Evolutionary conservation across 768 basidiomycete genomes (phyloP), one percentile per base, ranked within the genome.

Genomic region (Suillus fuscotomentosus): DNA sequence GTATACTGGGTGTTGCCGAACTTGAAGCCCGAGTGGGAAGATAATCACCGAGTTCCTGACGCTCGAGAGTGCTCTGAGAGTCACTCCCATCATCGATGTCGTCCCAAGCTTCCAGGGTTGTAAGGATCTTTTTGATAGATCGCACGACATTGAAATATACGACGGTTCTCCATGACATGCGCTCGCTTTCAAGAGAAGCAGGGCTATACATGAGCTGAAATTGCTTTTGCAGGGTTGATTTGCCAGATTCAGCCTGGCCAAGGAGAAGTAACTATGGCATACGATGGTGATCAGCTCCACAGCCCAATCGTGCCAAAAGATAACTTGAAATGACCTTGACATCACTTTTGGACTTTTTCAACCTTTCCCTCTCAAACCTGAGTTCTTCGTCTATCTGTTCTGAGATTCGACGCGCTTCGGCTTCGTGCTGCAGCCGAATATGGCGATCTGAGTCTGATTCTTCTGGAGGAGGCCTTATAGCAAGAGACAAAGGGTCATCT

Each of bases 311-410:
- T 63, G 5, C 15, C 53, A 20, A 59, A 5, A 5, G 14, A 5
- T 15, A 13, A 48, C 14, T 54, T 24, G 55, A 50, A 71, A 62
- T 57, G 50, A 89, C 92, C 82, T 90, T 90, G 66, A 94, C 91
- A 74, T 92, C 91, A 69, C 86, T 83, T 75, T 85, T 91, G 59
- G 80, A 84, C 72, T 82, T 86, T 75, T 84, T 88, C 63, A 86
- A 69, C 60, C 80, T 82, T 73, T 90, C 89, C 63, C 86, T 83
- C 70, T 94, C 92, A 64, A 80, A 77, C 68, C 86, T 85, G 61
- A 94, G 81, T 69, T 91, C 85, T 71, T 92, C 91, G 76, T 94
- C 92, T 70, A 94, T 94, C 74, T 84, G 83, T 66, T 94, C 92
- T 56, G 90, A 92, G 65, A 89, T 79, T 56, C 86, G 84, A 73